These are phyloP conservation scores for Fusarium tjaetaba DNA, from an alignment of 2,329 filamentous ascomycete species.

Conservation along the genomic window DNA sequence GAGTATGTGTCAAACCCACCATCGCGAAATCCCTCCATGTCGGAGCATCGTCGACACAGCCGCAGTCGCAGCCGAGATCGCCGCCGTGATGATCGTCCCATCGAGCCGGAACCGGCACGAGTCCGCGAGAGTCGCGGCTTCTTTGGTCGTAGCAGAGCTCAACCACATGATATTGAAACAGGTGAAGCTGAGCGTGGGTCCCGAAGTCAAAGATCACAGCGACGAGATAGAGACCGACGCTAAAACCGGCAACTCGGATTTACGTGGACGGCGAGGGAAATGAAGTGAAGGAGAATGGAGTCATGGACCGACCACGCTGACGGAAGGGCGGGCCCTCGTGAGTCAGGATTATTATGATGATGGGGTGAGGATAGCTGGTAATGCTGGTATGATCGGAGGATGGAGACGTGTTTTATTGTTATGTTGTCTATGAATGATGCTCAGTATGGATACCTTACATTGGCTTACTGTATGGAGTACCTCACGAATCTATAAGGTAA, in stretches of 20 bases:
- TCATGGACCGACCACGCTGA: background rate
- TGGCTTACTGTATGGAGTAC: background rate
- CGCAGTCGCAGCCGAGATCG: constrained; percentile 27
- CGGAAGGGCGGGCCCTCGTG: constrained; percentile 27
- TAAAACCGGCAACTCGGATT: constrained; percentile 30
- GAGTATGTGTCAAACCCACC: constrained; percentile 43
- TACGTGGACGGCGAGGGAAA: constrained; percentile 2
- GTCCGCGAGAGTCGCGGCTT: constrained; percentile 43
- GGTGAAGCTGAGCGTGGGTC: constrained; percentile 33
- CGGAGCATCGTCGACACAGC: constrained; percentile 32
- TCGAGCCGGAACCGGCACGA: constrained; percentile 44
- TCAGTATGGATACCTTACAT: background rate
- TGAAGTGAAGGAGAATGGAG: background rate
- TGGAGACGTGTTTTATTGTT: constrained; percentile 23
- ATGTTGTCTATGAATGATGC: constrained; percentile 22
- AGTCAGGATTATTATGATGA: constrained; percentile 31
- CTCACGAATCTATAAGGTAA: background rate
- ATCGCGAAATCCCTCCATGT: constrained; percentile 39
- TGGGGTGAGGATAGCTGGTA: background rate
- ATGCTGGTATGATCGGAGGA: constrained; percentile 9
- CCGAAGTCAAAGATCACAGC: constrained; percentile 35
- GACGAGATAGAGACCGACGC: constrained; percentile 35
- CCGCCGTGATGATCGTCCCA: constrained; percentile 27
- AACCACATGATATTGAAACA: constrained; percentile 46
- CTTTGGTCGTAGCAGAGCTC: constrained; percentile 45